These are phyloP conservation scores for Cephalotrichum gorgonifer DNA, from an alignment of 2,329 filamentous ascomycete genomes.

Conservation along the genomic window DNA sequence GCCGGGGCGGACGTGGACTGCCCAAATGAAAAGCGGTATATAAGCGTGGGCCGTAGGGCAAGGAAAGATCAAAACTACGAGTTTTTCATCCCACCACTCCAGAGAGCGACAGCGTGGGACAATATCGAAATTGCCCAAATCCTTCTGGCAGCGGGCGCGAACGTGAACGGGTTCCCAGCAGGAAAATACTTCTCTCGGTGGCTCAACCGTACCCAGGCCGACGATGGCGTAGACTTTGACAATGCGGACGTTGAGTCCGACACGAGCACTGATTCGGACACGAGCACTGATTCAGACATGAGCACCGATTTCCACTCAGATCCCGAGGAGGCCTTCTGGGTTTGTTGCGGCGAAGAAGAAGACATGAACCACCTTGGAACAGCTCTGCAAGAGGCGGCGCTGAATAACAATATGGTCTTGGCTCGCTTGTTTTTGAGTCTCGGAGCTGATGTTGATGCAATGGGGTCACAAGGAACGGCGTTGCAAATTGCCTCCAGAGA, in stretches of 20 bases:
- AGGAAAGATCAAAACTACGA: not conserved
- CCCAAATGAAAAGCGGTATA: no score
- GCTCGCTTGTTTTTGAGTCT: not conserved
- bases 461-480: not conserved
- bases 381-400: not conserved
- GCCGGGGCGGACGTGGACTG: no score
- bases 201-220: not conserved
- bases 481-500: not conserved
- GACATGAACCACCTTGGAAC: not conserved
- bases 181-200: not conserved
- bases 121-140: constrained; percentile 12
- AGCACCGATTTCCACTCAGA: not conserved
- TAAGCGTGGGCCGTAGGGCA: no score
- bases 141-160: constrained; percentile 23
- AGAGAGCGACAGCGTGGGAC: constrained; percentile 9
- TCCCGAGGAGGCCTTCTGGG: not conserved
- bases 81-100: constrained; percentile 10
- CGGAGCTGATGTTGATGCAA: not conserved
- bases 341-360: not conserved
- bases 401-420: not conserved
- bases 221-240: not conserved
- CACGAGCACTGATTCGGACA: not conserved
- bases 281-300: not conserved
- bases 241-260: not conserved
- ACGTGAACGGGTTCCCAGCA: constrained; percentile 16